These are phyloP conservation scores for Ambispora gerdemannii DNA, from an alignment of 192 early-diverging fungal species.

Conservation along the genomic window DNA sequence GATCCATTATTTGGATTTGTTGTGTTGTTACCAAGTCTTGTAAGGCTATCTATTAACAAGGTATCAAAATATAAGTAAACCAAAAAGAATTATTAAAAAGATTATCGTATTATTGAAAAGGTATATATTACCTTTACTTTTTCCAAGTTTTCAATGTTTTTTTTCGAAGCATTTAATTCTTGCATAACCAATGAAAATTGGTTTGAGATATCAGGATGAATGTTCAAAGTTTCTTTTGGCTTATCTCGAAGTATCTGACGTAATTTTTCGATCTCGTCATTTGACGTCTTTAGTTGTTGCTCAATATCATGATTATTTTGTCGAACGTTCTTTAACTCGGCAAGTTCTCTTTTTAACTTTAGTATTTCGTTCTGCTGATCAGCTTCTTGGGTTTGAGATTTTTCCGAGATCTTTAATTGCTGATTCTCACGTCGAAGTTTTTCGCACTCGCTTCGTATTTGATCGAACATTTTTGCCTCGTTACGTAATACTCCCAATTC, in stretches of 20 bases:
- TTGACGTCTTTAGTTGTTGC: background rate
- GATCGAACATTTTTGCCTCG: background rate
- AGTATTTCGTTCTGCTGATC: background rate
- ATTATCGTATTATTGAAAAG: background rate
- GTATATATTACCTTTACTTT: background rate
- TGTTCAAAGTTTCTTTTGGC: background rate
- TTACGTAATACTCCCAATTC: background rate
- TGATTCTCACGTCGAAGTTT: background rate
- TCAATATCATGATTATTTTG: background rate
- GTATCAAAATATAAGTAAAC: too few relatives aligned
- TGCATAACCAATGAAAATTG: background rate
- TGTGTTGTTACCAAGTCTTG: slow-evolving; percentile 13
- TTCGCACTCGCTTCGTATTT: background rate
- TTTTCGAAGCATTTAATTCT: slow-evolving; percentile 6
- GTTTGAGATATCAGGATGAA: background rate
- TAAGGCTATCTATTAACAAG: slow-evolving; percentile 10
- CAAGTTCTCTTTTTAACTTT: background rate
- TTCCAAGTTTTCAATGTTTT: slow-evolving; percentile 13
- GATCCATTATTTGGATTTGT: slow-evolving; percentile 1
- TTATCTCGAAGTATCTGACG: too few relatives aligned
- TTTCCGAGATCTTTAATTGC: background rate
- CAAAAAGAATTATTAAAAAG: background rate
- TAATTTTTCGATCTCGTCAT: background rate
- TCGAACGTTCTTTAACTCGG: background rate
- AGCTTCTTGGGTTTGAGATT: background rate